Conservation (phyloP, 2,329 filamentous ascomycete genomes). For the Chaetomiaceae sp. region DNA sequence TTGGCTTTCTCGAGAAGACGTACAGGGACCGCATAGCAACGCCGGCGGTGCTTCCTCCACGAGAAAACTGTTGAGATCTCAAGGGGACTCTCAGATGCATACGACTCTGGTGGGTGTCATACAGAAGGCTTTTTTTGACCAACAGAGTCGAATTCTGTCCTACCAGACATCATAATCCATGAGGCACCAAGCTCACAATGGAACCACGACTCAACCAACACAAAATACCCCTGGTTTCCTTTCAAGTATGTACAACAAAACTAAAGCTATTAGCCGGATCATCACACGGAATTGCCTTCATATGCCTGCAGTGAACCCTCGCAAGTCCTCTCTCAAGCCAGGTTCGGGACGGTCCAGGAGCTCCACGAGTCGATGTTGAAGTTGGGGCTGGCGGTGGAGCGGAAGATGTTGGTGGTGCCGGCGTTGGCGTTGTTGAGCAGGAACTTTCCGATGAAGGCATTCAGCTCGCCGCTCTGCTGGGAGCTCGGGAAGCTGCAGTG, state of each 20-base stretch:
- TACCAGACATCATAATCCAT: no score
- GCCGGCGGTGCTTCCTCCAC: background rate
- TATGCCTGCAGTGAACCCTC: no score
- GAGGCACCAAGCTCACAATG: no score
- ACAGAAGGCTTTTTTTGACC: background rate
- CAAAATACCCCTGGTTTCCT: no score
- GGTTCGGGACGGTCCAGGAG: constrained; percentile 23
- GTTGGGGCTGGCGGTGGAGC: constrained; percentile 19
- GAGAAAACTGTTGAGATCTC: constrained; percentile 1
- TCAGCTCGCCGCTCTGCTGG: constrained; percentile 38
- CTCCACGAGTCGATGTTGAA: constrained; percentile 23
- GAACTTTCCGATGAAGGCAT: constrained; percentile 46
- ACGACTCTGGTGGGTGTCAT: no score
- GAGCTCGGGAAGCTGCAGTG: constrained; percentile 48
- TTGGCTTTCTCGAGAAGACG: constrained; percentile 31
- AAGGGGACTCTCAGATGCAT: no score
- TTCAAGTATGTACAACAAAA: background rate
- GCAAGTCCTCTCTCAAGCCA: constrained; percentile 9
- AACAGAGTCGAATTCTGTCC: background rate
- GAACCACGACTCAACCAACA: no score
- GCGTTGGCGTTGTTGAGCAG: constrained; percentile 30
- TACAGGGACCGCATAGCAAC: constrained; percentile 30
- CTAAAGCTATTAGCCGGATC: no score
- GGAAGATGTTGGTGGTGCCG: constrained; percentile 21
- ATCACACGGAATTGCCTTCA: no score